Evolutionary conservation across 1,284 basidiomycete genomes (phyloP).

Genomic region (Malassezia slooffiae): DNA sequence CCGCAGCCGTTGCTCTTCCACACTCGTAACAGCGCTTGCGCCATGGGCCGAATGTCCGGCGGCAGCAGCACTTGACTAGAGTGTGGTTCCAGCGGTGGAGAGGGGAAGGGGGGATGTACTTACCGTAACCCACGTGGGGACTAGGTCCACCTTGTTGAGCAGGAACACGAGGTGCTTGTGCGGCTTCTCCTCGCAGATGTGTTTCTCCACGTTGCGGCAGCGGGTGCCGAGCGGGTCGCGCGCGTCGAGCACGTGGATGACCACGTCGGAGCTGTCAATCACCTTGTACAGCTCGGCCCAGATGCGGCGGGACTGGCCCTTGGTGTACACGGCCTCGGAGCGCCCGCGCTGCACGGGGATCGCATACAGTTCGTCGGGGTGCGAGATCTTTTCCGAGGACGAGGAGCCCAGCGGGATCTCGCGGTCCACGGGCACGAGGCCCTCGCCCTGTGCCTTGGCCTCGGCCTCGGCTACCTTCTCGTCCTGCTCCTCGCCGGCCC

Average conservation of each 20-base stretch:
- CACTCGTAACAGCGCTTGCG: constrained; percentile 54
- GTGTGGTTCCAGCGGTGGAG: constrained; percentile 30
- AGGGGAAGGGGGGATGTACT: constrained; percentile 47
- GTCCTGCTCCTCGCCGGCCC: constrained; percentile 27
- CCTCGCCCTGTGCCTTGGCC: constrained; percentile 32
- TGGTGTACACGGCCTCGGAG: constrained; percentile 44
- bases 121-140: constrained; percentile 98
- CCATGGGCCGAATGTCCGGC: constrained; percentile 21
- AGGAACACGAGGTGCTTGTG: constrained; percentile 95
- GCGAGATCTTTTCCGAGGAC: constrained; percentile 20
- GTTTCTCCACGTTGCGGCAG: constrained; percentile 88
- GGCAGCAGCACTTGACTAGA: constrained; percentile 45
- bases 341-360: constrained; percentile 41
- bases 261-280: constrained; percentile 93
- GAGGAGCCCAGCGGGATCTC: constrained; percentile 34
- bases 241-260: constrained; percentile 91
- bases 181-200: constrained; percentile 86
- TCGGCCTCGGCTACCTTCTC: constrained; percentile 25
- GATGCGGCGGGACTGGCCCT: constrained; percentile 55
- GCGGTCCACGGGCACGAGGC: constrained; percentile 39
- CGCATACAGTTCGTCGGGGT: constrained; percentile 37
- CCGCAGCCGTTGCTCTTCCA: constrained; percentile 53
- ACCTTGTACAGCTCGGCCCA: constrained; percentile 99
- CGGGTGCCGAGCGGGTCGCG: constrained; percentile 93
- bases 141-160: constrained; percentile 96